Conservation (phyloP, 2,329 filamentous ascomycete species). For the Colletotrichum magnum region DNA sequence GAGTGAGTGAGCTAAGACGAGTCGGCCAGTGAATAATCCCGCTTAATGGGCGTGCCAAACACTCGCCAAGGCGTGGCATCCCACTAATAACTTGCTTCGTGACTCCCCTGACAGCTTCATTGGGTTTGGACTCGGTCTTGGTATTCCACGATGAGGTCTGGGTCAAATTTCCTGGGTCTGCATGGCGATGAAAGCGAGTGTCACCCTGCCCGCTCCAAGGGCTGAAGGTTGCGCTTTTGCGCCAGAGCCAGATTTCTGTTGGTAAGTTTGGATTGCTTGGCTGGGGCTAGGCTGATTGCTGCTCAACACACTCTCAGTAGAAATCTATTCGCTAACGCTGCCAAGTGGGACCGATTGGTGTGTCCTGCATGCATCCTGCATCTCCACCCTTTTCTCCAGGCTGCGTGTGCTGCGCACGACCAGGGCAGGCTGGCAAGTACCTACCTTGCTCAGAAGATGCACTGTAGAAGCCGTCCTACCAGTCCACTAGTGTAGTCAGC, state of each 20-base stretch:
- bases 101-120: constrained; percentile 22
- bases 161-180: no score
- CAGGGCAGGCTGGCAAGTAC: no score
- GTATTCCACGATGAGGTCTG: constrained; percentile 6
- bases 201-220: no score
- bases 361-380: constrained; percentile 24
- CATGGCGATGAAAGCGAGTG: no score
- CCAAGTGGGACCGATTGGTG: constrained; percentile 5
- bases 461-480: no score
- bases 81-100: constrained; percentile 28
- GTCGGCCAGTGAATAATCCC: constrained; percentile 19
- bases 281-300: no score
- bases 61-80: constrained; percentile 35
- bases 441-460: no score
- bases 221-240: no score
- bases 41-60: constrained; percentile 14
- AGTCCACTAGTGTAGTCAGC: no score
- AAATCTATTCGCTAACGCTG: neutral
- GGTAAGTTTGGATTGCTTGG: no score
- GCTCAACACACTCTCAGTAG: no score
- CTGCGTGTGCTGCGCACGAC: neutral
- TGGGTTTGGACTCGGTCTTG: constrained; percentile 29
- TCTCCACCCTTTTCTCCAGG: constrained; percentile 11
- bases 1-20: neutral
- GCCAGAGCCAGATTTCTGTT: no score